Conservation (phyloP, 306 rosid genomes). For the Mucuna pruriens region DNA sequence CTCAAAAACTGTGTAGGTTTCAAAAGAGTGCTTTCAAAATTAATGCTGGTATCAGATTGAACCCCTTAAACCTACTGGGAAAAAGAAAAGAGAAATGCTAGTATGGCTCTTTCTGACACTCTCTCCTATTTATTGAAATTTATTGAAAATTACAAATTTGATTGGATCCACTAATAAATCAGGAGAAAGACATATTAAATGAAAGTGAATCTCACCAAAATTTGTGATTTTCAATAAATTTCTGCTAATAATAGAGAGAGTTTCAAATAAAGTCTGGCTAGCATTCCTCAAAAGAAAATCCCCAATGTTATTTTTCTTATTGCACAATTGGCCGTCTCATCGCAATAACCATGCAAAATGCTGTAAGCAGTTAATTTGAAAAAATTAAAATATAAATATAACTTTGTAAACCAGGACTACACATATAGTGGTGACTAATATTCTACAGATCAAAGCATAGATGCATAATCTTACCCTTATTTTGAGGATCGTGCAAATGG, state of each 20-base stretch:
- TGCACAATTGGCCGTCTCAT: constrained; percentile 1
- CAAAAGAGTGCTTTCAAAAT: constrained; percentile 8
- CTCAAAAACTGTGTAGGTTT: constrained; percentile 1
- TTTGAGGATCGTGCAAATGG: constrained; percentile 91
- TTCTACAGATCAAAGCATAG: constrained; percentile 6
- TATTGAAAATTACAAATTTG: no score
- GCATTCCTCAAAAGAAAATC: no score
- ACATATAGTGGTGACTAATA: constrained; percentile 5
- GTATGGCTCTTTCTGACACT: no score
- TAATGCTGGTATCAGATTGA: background rate
- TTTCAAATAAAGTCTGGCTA: no score
- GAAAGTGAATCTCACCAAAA: no score
- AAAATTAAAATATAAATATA: constrained; percentile 12
- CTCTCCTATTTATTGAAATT: no score
- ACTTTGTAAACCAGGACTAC: constrained; percentile 3
- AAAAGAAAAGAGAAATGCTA: no score
- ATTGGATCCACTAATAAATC: no score
- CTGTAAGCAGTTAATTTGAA: background rate
- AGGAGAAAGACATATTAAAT: no score
- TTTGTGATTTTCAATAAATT: no score
- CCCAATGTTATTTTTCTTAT: background rate
- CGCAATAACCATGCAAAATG: constrained; percentile 23
- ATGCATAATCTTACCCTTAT: constrained; percentile 73
- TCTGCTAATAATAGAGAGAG: no score
- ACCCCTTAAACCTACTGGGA: background rate